phyloP scores from a whole-genome alignment of 352 stramenopile genomes.

The Pythium coloratum region DNA sequence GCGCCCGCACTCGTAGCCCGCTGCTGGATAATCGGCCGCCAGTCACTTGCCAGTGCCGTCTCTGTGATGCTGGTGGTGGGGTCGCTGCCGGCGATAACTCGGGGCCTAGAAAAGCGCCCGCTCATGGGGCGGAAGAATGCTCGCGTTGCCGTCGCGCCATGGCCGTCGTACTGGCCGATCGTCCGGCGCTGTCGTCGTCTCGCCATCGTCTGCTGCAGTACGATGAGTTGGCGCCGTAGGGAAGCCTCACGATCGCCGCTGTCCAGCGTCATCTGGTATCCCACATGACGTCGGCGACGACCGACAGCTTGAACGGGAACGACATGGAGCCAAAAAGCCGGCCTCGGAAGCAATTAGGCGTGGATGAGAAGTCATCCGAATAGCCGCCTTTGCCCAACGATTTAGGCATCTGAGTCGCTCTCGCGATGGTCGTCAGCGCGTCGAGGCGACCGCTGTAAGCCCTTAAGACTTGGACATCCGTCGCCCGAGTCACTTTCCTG shows the following conservation, averaged over 20 bases:
- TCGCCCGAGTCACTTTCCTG: too few relatives aligned
- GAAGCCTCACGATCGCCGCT: not conserved
- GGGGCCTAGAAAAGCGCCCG: not conserved
- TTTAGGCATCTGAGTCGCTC: too few relatives aligned
- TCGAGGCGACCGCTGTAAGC: too few relatives aligned
- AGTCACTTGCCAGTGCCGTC: not conserved
- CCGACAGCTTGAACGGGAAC: too few relatives aligned
- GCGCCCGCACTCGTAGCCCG: not conserved
- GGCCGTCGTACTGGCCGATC: not conserved
- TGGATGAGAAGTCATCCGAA: too few relatives aligned
- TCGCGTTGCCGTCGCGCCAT: not conserved
- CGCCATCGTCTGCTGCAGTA: not conserved
- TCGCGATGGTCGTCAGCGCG: too few relatives aligned
- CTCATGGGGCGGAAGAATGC: not conserved
- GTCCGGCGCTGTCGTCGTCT: not conserved
- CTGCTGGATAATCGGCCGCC: not conserved
- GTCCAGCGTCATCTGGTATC: not conserved
- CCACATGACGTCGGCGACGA: not conserved
- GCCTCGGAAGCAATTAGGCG: too few relatives aligned
- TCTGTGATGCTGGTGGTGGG: too few relatives aligned
- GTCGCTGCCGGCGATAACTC: too few relatives aligned
- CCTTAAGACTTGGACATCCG: too few relatives aligned
- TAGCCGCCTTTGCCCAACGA: too few relatives aligned
- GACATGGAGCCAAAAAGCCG: too few relatives aligned
- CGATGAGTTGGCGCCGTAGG: not conserved